Evolutionary conservation across 306 rosid genomes (phyloP), one percentile per base, ranked within the genome.

Genomic region (Prosopis cineraria): DNA sequence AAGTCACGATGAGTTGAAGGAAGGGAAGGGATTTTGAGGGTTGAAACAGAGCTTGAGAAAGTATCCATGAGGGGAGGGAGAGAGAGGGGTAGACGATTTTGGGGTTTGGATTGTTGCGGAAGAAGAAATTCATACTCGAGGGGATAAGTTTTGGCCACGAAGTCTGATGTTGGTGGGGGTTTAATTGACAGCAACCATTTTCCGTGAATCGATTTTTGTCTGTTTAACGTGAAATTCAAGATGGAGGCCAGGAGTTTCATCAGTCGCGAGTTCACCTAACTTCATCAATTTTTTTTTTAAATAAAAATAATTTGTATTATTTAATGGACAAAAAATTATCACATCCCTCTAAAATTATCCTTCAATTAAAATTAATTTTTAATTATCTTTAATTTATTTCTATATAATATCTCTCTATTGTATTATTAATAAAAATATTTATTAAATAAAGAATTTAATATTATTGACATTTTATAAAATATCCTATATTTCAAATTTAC

Each of bases 1-100:
- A 86, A 47, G 11, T 91, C 93, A 66, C 87, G 89, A 33, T 87
- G 82, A 34, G 87, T n/a, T n/a, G 85, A 58, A 39, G 45, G 80
- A 36, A 78, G 72, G 30, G 87, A 1, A 25, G 87, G 81, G 29
- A 84, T 83, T 74, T 89, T 90, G 60, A 93, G 74, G 78, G 85
- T 69, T 48, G 98, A 83, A 25, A 88, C 86, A 47, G 95, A 85
- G 88, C 88, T 75, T 64, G 97, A 83, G 1, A 93, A 60, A 40
- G 97, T 74, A 41, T 93, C 96, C 98, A 93, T 93, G 86, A 70
- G 73, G 5, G 10, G 72, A 31, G 34, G 7, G 75, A 68, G 3
- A 1, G 30, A 14, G 16, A 50, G 50, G 27, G 29, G 30, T 13
- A 14, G 2, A 8, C 19, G 25, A 58, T 16, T 25, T 73, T 73